Base-by-base conservation (phyloP, 2,329 filamentous ascomycete genomes). In the Aspergillus intermedius region DNA sequence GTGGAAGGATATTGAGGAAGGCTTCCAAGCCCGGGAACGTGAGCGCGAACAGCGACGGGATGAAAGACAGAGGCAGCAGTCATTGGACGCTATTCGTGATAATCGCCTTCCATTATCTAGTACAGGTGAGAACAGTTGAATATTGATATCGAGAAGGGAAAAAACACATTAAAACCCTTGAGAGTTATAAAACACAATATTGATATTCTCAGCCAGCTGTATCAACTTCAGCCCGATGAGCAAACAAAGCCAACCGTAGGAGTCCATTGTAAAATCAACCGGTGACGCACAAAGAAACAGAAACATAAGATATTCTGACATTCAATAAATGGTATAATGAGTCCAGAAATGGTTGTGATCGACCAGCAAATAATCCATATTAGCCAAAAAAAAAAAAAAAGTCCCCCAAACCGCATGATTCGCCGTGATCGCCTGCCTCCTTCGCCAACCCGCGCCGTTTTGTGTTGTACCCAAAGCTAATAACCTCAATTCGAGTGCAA, bases 21-120 rank as follows among this genome's bases (percentile, higher is more conserved):
- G 62, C 23, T 65, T 70, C 45, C 49, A 51, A 28, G 52, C 55
- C 23, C 51, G 83, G 76, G 56, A 81, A 80, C 74, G 83, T 39
- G 78, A 80, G 49, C 79, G 87, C 52, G 77, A 80, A 60, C 73
- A 83, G 53, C 80, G 58, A 48, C 60, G 62, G 46, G 58, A 65
- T 25, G 53, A 47, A 42, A 60, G 57, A 46, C 55, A 47, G 41
- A 50, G 34, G 17, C 23, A 19, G 46, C 25, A 30, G 25, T 5
- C 25, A 30, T 30, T 30, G 10, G 34, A 30, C 9, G 17, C 22
- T 10, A 35, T 21, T 35, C 15, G 12, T 9, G 25, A 34, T 22
- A 30, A 45, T 12, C 10, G n/a, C 10, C 15, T 34, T 34, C 43
- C 15, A 34, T 15, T 4, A 22, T 19, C 25, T 12, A 30, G 25